Conservation (phyloP, 1,284 basidiomycete genomes). For the Tilletia caries region DNA sequence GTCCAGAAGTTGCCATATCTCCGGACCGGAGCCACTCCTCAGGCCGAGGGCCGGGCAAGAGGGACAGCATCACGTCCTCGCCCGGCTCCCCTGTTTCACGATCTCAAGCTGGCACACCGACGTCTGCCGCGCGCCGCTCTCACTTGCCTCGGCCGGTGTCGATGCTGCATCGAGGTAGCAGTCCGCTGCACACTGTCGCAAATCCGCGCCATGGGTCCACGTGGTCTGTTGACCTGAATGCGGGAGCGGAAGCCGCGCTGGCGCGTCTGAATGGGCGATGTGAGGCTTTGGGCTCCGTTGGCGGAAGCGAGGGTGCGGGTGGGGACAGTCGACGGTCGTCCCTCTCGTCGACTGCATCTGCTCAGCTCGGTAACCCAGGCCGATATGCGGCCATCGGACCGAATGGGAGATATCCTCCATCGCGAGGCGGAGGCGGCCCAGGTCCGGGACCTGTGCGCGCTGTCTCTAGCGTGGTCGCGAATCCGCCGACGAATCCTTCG, state of each 20-base stretch:
- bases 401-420: too few relatives aligned
- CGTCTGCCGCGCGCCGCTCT: conserved; percentile 19
- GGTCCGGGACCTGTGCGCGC: background rate
- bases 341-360: background rate
- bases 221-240: conserved; percentile 4
- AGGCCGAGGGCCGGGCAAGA: background rate
- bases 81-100: background rate
- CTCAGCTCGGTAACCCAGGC: background rate
- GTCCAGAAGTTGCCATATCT: background rate
- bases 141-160: conserved; percentile 34
- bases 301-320: background rate
- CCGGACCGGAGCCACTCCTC: background rate
- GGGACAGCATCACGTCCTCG: background rate
- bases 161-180: conserved; percentile 23
- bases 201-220: background rate
- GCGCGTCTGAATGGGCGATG: too few relatives aligned
- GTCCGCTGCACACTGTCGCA: background rate
- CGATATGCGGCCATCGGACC: too few relatives aligned
- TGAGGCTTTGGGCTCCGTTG: too few relatives aligned
- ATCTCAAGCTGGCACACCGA: conserved; percentile 15
- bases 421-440: too few relatives aligned
- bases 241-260: too few relatives aligned
- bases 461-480: background rate
- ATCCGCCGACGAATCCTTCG: background rate
- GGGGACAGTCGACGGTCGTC: background rate